Conservation (phyloP, 768 basidiomycete genomes). For the Chlorophyllum brunneum region DNA sequence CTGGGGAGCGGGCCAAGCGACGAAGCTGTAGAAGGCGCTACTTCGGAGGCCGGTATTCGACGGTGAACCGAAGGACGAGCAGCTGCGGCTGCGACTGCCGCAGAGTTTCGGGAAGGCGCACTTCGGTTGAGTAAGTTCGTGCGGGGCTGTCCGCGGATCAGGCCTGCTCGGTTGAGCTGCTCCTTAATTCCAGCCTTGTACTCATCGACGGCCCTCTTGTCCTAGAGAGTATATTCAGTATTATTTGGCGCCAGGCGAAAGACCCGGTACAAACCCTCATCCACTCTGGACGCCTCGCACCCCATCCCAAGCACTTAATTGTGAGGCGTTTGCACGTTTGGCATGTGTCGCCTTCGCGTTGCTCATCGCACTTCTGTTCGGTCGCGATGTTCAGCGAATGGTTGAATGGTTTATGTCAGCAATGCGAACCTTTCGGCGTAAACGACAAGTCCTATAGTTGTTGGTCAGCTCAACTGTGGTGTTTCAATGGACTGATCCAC, state of each 20-base stretch:
- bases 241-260: constrained; percentile 10
- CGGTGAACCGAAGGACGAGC: constrained; percentile 18
- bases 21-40: constrained; percentile 18
- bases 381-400: constrained; percentile 9
- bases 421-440: constrained; percentile 69
- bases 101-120: constrained; percentile 30
- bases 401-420: constrained; percentile 14
- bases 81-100: constrained; percentile 22
- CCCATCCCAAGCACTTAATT: constrained; percentile 85
- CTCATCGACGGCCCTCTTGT: constrained; percentile 75
- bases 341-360: constrained; percentile 77
- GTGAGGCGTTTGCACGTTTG: constrained; percentile 76
- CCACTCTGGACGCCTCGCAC: constrained; percentile 82
- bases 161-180: constrained; percentile 69
- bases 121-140: constrained; percentile 34
- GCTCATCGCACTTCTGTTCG: constrained; percentile 83
- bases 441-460: constrained; percentile 68
- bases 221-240: constrained; percentile 37
- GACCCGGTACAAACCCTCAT: constrained; percentile 55
- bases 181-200: constrained; percentile 86
- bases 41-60: constrained; percentile 21
- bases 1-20: constrained; percentile 13
- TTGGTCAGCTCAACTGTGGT: constrained; percentile 13
- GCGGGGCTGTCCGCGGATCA: constrained; percentile 81
- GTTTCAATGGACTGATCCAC: constrained; percentile 23